A percentile compares a stretch with the other conserved stretches of the same genome.
Conservation (phyloP, 257 asterid species). For the Solanum etuberosum region DNA sequence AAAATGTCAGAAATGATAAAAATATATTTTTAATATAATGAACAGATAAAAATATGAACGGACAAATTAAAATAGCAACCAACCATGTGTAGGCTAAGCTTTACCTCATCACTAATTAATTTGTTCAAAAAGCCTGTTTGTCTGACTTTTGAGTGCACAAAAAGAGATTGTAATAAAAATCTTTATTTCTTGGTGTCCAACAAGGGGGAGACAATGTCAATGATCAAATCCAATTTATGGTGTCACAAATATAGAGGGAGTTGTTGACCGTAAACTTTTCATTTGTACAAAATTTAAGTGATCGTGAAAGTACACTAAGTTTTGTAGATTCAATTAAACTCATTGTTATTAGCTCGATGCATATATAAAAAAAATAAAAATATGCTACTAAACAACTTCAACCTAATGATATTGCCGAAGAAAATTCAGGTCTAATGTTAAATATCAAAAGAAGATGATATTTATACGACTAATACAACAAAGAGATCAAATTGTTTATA, state of each 20-base stretch:
- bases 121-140: neutral
- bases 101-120: neutral
- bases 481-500: neutral
- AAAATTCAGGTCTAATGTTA: neutral
- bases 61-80: too few species aligned
- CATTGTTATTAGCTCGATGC: neutral
- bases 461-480: neutral
- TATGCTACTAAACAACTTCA: neutral
- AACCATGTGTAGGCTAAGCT: neutral
- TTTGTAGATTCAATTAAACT: neutral
- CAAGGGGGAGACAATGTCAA: neutral
- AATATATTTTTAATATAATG: too few species aligned
- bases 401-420: neutral
- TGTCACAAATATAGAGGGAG: neutral
- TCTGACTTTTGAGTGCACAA: neutral
- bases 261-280: neutral
- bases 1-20: too few species aligned
- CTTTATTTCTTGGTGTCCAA: neutral
- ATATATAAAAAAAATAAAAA: too few species aligned
- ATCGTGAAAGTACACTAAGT: neutral
- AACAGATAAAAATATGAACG: too few species aligned
- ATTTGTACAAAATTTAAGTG: neutral
- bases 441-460: neutral
- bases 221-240: neutral
- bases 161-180: neutral